phyloP scores from a whole-genome alignment of 1,139 yeast species.

The Debaryomyces nepalensis region DNA sequence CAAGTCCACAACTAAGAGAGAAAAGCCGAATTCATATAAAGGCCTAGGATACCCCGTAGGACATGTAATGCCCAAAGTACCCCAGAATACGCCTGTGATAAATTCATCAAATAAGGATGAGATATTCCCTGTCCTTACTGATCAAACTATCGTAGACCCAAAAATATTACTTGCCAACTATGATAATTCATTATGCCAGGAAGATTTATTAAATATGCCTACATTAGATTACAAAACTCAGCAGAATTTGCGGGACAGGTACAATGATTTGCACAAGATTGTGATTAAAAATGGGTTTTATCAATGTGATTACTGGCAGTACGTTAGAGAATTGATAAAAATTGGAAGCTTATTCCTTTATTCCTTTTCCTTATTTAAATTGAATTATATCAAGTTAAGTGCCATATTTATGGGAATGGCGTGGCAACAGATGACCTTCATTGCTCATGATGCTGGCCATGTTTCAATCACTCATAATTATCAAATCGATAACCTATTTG shows the following conservation, averaged over 20 bases:
- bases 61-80: constrained; percentile 52
- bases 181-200: constrained; percentile 57
- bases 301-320: constrained; percentile 73
- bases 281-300: constrained; percentile 65
- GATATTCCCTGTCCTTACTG: constrained; percentile 40
- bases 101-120: constrained; percentile 35
- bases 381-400: constrained; percentile 53
- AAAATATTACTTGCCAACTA: constrained; percentile 55
- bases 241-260: constrained; percentile 55
- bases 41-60: constrained; percentile 45
- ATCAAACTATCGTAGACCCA: constrained; percentile 56
- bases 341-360: constrained; percentile 57
- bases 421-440: constrained; percentile 90
- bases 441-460: constrained; percentile 92
- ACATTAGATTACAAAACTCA: constrained; percentile 72
- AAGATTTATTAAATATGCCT: constrained; percentile 63
- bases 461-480: constrained; percentile 80
- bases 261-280: constrained; percentile 61
- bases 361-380: constrained; percentile 54
- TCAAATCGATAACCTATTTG: constrained; percentile 75
- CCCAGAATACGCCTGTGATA: constrained; percentile 50
- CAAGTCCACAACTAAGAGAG: constrained; percentile 9
- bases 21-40: constrained; percentile 5
- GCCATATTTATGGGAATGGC: constrained; percentile 73
- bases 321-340: constrained; percentile 67